Evolutionary conservation across 805 yeast species (phyloP).

Genomic region (Ascoidea rubescens): DNA sequence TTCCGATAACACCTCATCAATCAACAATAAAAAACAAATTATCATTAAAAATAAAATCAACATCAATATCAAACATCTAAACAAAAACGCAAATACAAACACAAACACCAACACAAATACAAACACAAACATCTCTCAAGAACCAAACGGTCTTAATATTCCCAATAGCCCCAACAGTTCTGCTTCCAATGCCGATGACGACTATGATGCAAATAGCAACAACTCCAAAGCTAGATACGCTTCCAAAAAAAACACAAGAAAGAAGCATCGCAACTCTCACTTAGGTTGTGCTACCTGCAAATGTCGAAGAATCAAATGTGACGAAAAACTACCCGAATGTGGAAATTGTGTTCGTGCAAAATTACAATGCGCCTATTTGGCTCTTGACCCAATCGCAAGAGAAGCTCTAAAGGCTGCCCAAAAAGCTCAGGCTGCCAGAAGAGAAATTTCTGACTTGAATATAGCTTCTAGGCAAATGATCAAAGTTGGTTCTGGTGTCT

Average conservation of each 20-base stretch:
- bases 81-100: too few relatives aligned
- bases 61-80: too few relatives aligned
- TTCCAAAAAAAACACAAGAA: slow-evolving; percentile 20
- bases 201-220: too few relatives aligned
- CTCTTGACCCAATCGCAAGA: slow-evolving; percentile 33
- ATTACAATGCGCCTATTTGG: slow-evolving; percentile 33
- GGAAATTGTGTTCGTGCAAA: slow-evolving; percentile 36
- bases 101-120: too few relatives aligned
- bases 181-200: too few relatives aligned
- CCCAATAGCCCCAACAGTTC: too few relatives aligned
- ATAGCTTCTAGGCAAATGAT: neutral
- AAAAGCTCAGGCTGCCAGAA: slow-evolving; percentile 21
- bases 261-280: slow-evolving; percentile 57
- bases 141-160: too few relatives aligned
- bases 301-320: slow-evolving; percentile 48
- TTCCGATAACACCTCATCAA: too few relatives aligned
- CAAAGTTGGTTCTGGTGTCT: neutral
- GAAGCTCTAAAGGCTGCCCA: slow-evolving; percentile 37
- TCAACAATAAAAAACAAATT: too few relatives aligned
- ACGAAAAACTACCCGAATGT: slow-evolving; percentile 48
- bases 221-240: too few relatives aligned
- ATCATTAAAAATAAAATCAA: too few relatives aligned
- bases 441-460: slow-evolving; percentile 7
- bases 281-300: slow-evolving; percentile 65
- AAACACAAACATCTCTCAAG: too few relatives aligned